A percentile compares a stretch with the other conserved stretches of the same genome.
These are phyloP conservation scores for Rhazya stricta DNA, from an alignment of 257 asterid genomes.

Conservation along the genomic window DNA sequence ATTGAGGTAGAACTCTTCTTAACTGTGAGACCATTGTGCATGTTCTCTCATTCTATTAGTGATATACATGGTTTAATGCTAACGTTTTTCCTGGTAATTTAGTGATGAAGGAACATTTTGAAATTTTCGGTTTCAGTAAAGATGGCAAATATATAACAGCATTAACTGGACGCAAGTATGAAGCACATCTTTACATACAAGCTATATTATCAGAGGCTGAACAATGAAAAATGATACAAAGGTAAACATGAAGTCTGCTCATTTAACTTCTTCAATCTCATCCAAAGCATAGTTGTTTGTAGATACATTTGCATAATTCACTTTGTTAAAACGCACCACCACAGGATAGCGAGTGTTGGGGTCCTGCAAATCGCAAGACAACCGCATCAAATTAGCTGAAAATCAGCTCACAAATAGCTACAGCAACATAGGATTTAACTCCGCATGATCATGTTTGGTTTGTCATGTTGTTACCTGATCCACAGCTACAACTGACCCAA, in stretches of 20 bases:
- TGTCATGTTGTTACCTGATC: slow-evolving; percentile 55
- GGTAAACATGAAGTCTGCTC: slow-evolving; percentile 8
- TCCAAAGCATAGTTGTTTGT: slow-evolving; percentile 96
- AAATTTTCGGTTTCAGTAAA: neutral
- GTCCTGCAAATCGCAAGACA: slow-evolving; percentile 41
- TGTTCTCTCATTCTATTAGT: too few species aligned
- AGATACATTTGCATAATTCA: slow-evolving; percentile 84
- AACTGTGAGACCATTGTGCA: neutral
- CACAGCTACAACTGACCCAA: slow-evolving; percentile 89
- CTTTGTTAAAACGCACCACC: slow-evolving; percentile 88
- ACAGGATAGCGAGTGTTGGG: slow-evolving; percentile 90
- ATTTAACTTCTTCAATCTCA: slow-evolving; percentile 56
- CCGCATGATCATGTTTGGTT: too few species aligned
- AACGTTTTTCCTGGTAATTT: neutral
- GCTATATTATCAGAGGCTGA: slow-evolving; percentile 5
- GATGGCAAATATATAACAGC: slow-evolving; percentile 2
- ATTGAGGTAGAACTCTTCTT: neutral
- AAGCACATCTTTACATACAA: slow-evolving; percentile 12
- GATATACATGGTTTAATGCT: too few species aligned
- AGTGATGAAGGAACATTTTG: neutral
- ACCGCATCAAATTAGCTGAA: neutral
- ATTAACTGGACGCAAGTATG: slow-evolving; percentile 4
- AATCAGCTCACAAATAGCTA: neutral
- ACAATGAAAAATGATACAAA: neutral
- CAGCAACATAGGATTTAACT: neutral